Base-by-base conservation (phyloP, 768 basidiomycete species). In the Paxillus involutus region DNA sequence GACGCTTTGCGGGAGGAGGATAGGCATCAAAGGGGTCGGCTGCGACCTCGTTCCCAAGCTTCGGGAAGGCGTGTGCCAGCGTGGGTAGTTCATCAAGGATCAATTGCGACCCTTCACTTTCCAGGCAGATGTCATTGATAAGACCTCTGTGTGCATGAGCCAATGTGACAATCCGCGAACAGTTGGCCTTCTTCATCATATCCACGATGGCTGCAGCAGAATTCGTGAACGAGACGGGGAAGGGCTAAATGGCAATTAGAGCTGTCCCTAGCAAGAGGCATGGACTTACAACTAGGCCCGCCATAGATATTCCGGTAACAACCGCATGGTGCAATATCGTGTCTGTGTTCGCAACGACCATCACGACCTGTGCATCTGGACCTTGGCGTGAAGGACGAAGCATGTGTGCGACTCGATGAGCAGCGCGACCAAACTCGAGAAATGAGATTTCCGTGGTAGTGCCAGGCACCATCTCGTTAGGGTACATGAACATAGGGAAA, bases 191-290 rank as follows among this genome's bases (percentile, higher is more conserved):
- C 16, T 50, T 35, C 30, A 50, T 49, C 48, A 55, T 40, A 24
- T 30, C 16, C 8, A 36, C 6, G 42, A 64, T 12, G 2, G 77
- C 77, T 8, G 71, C 72, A 0, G 73, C 58, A 3, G 75, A 75
- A 63, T 76, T 77, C 57, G 64, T 58, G 6, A 69, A 60, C 3
- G 69, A 71, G 33, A 74, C 63, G 10, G 65, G 63, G 44, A 75
- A 74, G 13, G 53, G 24, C 57, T 39, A 6, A 3, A 26, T 3
- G 49, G n/a, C 33, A 24, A 40, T 16, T 26, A 26, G 26, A 26
- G 26, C 26, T 26, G 26, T 26, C 26, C 4, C 4, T n/a, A 48
- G 32, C 12, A 33, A 33, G 32, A 33, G 12, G 32, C 35, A 26
- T 21, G 13, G 17, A 44, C 24, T 39, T 13, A 36, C 41, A 17